A percentile compares a stretch with the other conserved stretches of the same genome.
Evolutionary conservation across 192 early-diverging fungal species (phyloP).

Genomic region (Paraglomus brasilianum): DNA sequence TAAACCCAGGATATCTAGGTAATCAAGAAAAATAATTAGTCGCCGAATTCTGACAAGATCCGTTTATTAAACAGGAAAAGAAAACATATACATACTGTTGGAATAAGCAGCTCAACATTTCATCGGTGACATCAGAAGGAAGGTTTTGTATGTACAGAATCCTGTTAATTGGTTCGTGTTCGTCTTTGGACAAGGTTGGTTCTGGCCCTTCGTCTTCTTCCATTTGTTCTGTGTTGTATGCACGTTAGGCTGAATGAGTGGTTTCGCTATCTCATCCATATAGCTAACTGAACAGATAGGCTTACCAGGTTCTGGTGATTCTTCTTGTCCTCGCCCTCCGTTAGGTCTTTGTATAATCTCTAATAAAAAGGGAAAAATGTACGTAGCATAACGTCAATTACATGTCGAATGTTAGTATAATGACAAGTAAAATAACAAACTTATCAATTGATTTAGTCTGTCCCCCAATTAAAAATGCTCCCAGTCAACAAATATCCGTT

Average conservation of each 20-base stretch:
- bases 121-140: constrained; percentile 46
- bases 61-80: not conserved
- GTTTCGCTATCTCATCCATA: too few relatives aligned
- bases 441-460: too few relatives aligned
- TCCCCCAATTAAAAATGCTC: too few relatives aligned
- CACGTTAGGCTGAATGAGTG: too few relatives aligned
- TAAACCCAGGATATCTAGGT: constrained; percentile 55
- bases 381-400: not conserved
- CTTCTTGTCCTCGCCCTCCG: not conserved
- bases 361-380: not conserved
- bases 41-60: not conserved
- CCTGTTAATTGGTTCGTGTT: constrained; percentile 34
- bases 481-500: too few relatives aligned
- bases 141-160: constrained; percentile 48
- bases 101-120: constrained; percentile 52
- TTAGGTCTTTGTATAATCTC: constrained; percentile 7
- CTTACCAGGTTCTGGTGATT: constrained; percentile 14
- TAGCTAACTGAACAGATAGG: too few relatives aligned
- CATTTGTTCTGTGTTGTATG: not conserved
- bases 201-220: constrained; percentile 16
- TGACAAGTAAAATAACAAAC: not conserved
- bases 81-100: constrained; percentile 46
- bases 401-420: not conserved
- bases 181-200: constrained; percentile 33
- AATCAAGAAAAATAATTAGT: constrained; percentile 25